Evolutionary conservation across 2,329 filamentous ascomycete genomes (phyloP), one percentile per base, ranked within the genome.

Genomic region (Botrytis pseudocinerea): DNA sequence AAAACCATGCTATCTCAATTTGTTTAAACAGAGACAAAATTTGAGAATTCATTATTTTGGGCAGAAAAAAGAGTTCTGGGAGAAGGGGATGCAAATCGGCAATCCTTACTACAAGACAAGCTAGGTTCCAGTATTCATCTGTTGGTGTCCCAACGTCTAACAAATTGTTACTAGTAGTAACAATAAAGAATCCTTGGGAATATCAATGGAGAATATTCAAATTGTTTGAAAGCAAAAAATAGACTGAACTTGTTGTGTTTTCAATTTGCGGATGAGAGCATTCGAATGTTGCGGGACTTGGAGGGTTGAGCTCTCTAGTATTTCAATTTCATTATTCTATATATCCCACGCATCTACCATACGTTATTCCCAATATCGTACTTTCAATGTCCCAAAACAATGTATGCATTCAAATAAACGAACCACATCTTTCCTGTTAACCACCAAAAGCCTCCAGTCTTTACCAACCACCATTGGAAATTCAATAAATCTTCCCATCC

Each of bases 401-500:
- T 51, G 18, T 42, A 32, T 22, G 35, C 9, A 40, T 42, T 32
- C 6, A 48, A 32, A 16, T 38, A 35, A 32, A 28, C 2, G 18
- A 7, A 48, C 25, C 22, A 35, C 25, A 66, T 14, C 38, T 57
- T 66, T 38, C 51, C 62, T 6, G 62, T 40, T n/a, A 60, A 16
- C 57, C 59, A 70, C 72, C 72, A 73, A 48, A 64, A 18, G 12
- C 32, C 5, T 14, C 28, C 68, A 65, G 25, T 35, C 35, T 48
- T 69, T 7, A 59, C 10, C 6, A 71, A 6, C 35, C 60, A 70
- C 40, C 35, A 64, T 42, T 73, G 65, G 12, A 57, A 14, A 44
- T 73, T 40, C n/a, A 71, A 57, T 22, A 73, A 12, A 7, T 65
- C 72, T 25, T 48, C 25, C 59, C 59, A 70, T 38, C 72, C 72